These are phyloP conservation scores for Malus hybrid DNA, from an alignment of 331 rosid genomes.

Conservation along the genomic window DNA sequence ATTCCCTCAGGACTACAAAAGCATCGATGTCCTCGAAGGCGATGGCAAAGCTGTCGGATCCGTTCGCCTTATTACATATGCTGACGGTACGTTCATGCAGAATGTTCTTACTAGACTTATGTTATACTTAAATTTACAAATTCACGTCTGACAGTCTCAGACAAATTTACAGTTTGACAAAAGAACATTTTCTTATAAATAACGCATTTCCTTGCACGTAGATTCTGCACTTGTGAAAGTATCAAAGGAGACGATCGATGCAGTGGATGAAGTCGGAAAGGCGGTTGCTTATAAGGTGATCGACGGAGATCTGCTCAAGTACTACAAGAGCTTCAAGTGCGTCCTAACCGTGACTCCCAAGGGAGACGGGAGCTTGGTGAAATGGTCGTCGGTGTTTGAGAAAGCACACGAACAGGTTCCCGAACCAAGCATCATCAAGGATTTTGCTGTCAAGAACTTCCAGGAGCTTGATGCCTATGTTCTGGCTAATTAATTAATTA, in stretches of 20 bases:
- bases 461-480: conserved; percentile 55
- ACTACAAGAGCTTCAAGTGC: conserved; percentile 60
- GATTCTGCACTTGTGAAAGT: conserved; percentile 58
- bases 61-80: conserved; percentile 50
- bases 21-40: conserved; percentile 70
- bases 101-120: background rate
- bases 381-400: conserved; percentile 60
- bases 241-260: conserved; percentile 53
- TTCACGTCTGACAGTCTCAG: background rate
- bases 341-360: conserved; percentile 31
- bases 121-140: background rate
- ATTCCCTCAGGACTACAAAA: conserved; percentile 66
- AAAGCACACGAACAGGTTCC: conserved; percentile 49
- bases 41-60: conserved; percentile 83
- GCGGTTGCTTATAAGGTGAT: conserved; percentile 40
- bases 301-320: conserved; percentile 72
- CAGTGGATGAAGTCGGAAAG: conserved; percentile 50
- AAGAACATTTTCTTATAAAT: background rate
- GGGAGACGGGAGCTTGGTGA: conserved; percentile 54
- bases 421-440: conserved; percentile 57
- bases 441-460: conserved; percentile 72
- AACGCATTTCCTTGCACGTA: background rate
- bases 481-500: conserved; percentile 11
- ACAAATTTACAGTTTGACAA: background rate
- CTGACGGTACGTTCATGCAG: conserved; percentile 34